Conservation (phyloP, 345 rosid species). For the Brassica rapa region DNA sequence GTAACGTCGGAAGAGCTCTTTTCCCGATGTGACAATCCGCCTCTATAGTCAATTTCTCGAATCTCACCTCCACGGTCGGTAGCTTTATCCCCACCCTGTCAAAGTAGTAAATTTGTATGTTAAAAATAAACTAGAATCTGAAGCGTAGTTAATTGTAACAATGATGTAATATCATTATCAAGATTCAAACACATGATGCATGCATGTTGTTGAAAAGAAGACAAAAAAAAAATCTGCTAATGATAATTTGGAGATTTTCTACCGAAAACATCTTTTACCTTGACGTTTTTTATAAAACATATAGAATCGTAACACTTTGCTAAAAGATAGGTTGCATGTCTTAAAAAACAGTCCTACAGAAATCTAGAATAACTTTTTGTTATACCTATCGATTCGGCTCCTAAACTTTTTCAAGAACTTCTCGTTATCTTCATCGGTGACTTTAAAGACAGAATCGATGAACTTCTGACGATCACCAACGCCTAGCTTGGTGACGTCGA, state of each 20-base stretch:
- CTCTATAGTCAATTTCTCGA: slow-evolving; percentile 63
- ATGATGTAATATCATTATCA: background rate
- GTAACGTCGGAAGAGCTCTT: slow-evolving; percentile 89
- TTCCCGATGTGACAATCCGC: slow-evolving; percentile 80
- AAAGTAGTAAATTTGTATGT: background rate
- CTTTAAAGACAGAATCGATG: slow-evolving; percentile 71
- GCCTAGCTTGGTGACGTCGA: slow-evolving; percentile 79
- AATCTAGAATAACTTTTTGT: background rate
- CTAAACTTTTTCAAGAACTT: slow-evolving; percentile 79
- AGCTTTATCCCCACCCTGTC: slow-evolving; percentile 79
- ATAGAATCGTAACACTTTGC: background rate
- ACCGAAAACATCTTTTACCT: background rate
- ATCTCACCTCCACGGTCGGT: slow-evolving; percentile 86
- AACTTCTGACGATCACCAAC: slow-evolving; percentile 66
- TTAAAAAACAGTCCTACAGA: background rate
- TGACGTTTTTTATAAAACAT: background rate
- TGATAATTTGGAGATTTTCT: background rate
- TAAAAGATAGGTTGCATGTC: background rate
- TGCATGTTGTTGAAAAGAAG: background rate
- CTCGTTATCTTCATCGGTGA: slow-evolving; percentile 85
- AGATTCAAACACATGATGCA: background rate
- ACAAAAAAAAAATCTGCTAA: background rate
- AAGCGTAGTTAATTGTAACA: background rate
- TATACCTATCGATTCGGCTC: slow-evolving; percentile 74
- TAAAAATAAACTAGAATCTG: background rate